A percentile compares a stretch with the other conserved stretches of the same genome.
These are phyloP conservation scores for Paratinospora sagittata DNA, from an alignment of 164 flowering plant genomes.

Conservation along the genomic window DNA sequence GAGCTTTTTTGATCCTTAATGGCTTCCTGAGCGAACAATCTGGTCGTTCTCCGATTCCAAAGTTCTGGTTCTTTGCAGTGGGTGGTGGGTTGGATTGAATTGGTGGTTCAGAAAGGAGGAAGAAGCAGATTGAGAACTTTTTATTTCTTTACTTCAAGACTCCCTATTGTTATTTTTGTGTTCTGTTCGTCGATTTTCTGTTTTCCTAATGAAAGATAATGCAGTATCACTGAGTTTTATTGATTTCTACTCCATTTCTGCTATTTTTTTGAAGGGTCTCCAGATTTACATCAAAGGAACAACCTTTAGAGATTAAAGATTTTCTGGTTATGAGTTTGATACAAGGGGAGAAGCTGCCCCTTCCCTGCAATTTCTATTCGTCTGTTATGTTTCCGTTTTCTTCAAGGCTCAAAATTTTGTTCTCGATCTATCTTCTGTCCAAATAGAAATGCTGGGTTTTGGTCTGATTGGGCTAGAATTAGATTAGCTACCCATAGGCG, in stretches of 20 bases:
- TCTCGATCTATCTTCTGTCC: too few relatives aligned
- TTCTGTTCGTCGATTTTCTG: neutral
- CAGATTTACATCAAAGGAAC: constrained; percentile 3
- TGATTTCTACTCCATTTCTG: neutral
- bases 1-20: neutral
- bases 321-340: neutral
- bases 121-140: too few relatives aligned
- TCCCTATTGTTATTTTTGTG: neutral
- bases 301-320: neutral
- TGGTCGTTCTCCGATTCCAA: neutral
- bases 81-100: neutral
- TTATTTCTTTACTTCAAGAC: too few relatives aligned
- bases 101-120: neutral
- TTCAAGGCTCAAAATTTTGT: neutral
- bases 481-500: too few relatives aligned
- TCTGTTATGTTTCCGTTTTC: neutral
- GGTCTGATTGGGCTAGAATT: too few relatives aligned
- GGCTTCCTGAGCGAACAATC: neutral
- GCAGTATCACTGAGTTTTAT: neutral
- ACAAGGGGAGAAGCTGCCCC: neutral
- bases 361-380: neutral
- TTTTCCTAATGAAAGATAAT: neutral
- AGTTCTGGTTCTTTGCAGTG: constrained; percentile 1
- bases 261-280: constrained; percentile 4
- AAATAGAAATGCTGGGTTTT: too few relatives aligned